Conservation (phyloP, 305 asterid species). For the Salvia sclarea region DNA sequence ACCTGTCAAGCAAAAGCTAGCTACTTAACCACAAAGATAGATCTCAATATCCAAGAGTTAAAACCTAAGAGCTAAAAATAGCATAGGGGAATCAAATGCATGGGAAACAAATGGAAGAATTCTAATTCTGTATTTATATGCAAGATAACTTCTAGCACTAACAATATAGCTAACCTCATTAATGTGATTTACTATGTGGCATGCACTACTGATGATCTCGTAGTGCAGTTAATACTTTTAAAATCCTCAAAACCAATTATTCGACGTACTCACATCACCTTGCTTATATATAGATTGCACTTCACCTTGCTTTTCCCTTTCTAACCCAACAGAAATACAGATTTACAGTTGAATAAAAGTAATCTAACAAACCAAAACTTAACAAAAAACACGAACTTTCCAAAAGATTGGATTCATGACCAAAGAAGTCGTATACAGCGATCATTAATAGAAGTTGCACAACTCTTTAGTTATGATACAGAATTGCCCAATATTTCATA, state of each 20-base stretch:
- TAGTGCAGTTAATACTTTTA: neutral
- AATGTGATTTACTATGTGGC: conserved; percentile 1
- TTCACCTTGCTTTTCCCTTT: neutral
- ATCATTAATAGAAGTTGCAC: neutral
- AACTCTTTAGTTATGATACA: neutral
- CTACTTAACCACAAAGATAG: conserved; percentile 29
- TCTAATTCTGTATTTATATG: neutral
- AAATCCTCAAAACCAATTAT: conserved; percentile 7
- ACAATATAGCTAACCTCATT: neutral
- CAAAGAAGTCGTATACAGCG: neutral
- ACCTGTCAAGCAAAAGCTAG: conserved; percentile 58
- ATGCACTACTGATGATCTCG: neutral
- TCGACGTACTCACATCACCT: too few relatives aligned
- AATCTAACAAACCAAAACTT: neutral
- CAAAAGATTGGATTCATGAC: neutral
- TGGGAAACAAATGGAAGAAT: neutral
- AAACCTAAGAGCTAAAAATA: neutral
- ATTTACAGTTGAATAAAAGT: conserved; percentile 6
- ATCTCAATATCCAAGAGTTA: conserved; percentile 11
- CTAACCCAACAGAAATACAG: neutral
- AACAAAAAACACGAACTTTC: neutral
- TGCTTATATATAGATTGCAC: neutral
- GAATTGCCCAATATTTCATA: conserved; percentile 5
- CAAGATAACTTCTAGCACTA: neutral
- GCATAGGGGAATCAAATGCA: too few relatives aligned